Base-by-base conservation (phyloP, 768 basidiomycete genomes). In the Russula vinacea region DNA sequence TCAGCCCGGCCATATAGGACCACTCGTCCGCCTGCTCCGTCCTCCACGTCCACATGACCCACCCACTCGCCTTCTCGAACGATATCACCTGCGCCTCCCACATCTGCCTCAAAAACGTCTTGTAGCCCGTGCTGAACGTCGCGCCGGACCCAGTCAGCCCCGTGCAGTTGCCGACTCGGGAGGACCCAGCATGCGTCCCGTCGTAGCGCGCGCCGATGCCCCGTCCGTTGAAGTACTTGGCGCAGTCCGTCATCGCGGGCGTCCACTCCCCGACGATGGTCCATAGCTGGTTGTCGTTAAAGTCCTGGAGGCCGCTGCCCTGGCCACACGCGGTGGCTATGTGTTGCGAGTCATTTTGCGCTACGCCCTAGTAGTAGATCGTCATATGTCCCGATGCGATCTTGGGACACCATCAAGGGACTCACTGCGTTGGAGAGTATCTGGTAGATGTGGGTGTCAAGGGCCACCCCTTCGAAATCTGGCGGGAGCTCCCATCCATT, bases 1-100 rank as follows among this genome's bases (percentile, higher is more conserved):
- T 73, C 40, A 95, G 77, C 44, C 92, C 92, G 49, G 89, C 86
- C 69, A 89, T 82, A 77, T 96, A 96, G 0, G 88, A 81, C 94
- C 94, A 97, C 65, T 96, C 94, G 68, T 92, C 90, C 3, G 90
- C 86, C 62, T 76, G 76, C 73, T 93, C 91, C 0, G 89, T 73
- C 77, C 92, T 92, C 90, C 90, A 92, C 2, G 88, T 84, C 90
- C 90, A 91, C 73, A 87, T 84, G 32, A 90, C 75, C 90, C 90
- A 92, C 9, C 89, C 90, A 54, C 79, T 76, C 17, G 78, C 85
- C 59, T 76, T 76, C 77, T 92, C 89, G 62, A 81, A 92, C 5
- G 90, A 78, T 60, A 82, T 85, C 10, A 70, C 69, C 71, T 75
- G 94, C 0, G 89, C 90, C 71, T 94, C 92, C 87, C 87, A 96